Base-by-base conservation (phyloP, 768 basidiomycete species). In the Suillus brevipes region DNA sequence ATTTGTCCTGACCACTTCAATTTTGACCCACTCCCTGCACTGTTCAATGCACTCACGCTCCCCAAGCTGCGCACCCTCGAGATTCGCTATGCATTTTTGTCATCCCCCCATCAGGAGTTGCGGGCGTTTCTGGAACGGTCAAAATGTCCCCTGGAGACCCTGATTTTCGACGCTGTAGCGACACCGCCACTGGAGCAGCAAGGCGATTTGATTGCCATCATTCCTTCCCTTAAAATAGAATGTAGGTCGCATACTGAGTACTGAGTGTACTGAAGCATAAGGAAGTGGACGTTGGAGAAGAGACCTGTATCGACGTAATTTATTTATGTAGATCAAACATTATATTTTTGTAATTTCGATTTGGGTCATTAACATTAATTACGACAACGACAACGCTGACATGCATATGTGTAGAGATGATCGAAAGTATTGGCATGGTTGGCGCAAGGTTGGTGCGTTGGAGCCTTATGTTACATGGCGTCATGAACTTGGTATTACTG, bases 401-500 rank as follows among this genome's bases (percentile, higher is more conserved):
- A n/a, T n/a, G n/a, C n/a, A n/a, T n/a, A n/a, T n/a, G n/a, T n/a
- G n/a, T 28, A 28, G 28, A 28, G 28, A 28, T 36, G 34, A 36
- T 36, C 34, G 34, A 36, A 36, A 36, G 37, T 38, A 2, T 12
- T 1, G 1, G 10, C 37, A 3, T 38, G 37, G 10, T 38, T 38
- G 37, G 37, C 37, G 37, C 38, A 45, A 45, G 43, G 43, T 45
- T 45, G 43, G 43, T n/a, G 9, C 8, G 18, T 43, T 50, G 49
- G 49, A 50, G 49, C 18, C 34, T n/a, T 56, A 34, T 9, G 40
- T 14, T 20, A 8, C 59, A 64, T 65, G 65, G 60, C 63, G 65
- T 53, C 63, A 64, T 59, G 61, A 31, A 57, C 25, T 47, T 40
- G 28, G 62, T 53, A 10, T 28, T 42, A 38, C 65, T 67, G 74